Evolutionary conservation across 1,284 basidiomycete species (phyloP).

Genomic region (Apiotrichum laibachii): DNA sequence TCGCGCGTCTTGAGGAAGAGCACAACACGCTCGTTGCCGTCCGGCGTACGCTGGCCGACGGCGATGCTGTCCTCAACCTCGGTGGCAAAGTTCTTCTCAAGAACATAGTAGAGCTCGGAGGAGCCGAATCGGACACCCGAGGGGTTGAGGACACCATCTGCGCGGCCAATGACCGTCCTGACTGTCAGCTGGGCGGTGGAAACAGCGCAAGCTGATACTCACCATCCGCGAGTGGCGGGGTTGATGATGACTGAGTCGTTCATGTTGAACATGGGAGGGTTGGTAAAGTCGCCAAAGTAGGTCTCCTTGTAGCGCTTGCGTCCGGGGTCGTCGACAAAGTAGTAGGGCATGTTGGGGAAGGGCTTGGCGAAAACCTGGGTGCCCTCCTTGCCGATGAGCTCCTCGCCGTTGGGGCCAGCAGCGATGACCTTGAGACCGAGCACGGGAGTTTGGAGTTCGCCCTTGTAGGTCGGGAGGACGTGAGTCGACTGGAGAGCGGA

Average conservation of each 20-base stretch:
- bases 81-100: conserved; percentile 27
- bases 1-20: conserved; percentile 38
- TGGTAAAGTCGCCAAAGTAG: conserved; percentile 37
- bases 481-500: conserved; percentile 32
- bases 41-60: conserved; percentile 32
- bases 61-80: conserved; percentile 41
- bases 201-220: background rate
- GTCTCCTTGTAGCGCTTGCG: conserved; percentile 43
- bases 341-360: conserved; percentile 44
- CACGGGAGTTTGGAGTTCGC: conserved; percentile 38
- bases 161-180: conserved; percentile 22
- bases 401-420: conserved; percentile 15
- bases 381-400: conserved; percentile 29
- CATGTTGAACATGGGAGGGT: conserved; percentile 28
- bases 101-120: conserved; percentile 29
- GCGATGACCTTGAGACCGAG: conserved; percentile 40
- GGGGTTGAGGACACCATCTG: conserved; percentile 34
- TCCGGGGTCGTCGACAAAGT: conserved; percentile 29
- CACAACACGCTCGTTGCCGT: conserved; percentile 42
- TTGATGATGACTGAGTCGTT: conserved; percentile 24
- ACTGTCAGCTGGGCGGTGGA: no score
- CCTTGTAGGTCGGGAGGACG: conserved; percentile 36
- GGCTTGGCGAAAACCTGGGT: conserved; percentile 39
- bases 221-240: conserved; percentile 20
- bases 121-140: conserved; percentile 31